Percentiles rank a stretch among this genome's conserved stretches.
Evolutionary conservation across 2,329 filamentous ascomycete genomes (phyloP).

Genomic region (Fusarium acutatum): DNA sequence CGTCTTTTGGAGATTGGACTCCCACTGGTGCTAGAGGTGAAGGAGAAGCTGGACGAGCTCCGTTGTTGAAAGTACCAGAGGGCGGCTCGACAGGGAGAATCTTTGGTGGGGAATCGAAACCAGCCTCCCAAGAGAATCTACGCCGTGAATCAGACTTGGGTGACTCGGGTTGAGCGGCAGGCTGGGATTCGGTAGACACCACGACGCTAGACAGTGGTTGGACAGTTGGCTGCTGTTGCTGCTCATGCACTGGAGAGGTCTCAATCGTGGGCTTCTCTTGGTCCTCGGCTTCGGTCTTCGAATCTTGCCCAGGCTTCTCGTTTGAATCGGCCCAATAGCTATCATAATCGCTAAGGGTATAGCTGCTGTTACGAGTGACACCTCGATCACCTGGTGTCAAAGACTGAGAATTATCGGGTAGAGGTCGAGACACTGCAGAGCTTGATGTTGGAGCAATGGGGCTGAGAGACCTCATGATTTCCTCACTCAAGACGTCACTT

Average conservation of each 20-base stretch:
- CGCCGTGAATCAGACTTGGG: constrained; percentile 33
- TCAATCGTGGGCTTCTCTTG: constrained; percentile 5
- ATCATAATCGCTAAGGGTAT: constrained; percentile 72
- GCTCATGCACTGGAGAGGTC: background rate
- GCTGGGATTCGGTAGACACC: constrained; percentile 1
- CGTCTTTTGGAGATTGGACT: constrained; percentile 21
- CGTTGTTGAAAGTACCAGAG: background rate
- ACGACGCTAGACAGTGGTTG: background rate
- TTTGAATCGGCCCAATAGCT: constrained; percentile 66
- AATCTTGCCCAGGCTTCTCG: constrained; percentile 17
- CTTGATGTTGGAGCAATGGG: constrained; percentile 50
- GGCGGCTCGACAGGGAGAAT: constrained; percentile 20
- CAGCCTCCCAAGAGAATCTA: constrained; percentile 52
- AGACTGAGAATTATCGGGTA: constrained; percentile 21
- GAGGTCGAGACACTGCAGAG: constrained; percentile 16
- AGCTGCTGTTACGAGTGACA: constrained; percentile 63
- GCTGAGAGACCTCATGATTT: constrained; percentile 76
- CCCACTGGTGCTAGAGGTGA: constrained; percentile 17
- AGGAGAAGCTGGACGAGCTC: constrained; percentile 10
- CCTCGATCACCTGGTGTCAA: constrained; percentile 28
- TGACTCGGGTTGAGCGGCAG: constrained; percentile 4
- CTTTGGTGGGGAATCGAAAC: constrained; percentile 32
- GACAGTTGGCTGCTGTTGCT: background rate
- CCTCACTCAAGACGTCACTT: constrained; percentile 75
- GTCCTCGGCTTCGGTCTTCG: background rate